Conservation (phyloP, 768 basidiomycete genomes). For the Mycena latifolia region DNA sequence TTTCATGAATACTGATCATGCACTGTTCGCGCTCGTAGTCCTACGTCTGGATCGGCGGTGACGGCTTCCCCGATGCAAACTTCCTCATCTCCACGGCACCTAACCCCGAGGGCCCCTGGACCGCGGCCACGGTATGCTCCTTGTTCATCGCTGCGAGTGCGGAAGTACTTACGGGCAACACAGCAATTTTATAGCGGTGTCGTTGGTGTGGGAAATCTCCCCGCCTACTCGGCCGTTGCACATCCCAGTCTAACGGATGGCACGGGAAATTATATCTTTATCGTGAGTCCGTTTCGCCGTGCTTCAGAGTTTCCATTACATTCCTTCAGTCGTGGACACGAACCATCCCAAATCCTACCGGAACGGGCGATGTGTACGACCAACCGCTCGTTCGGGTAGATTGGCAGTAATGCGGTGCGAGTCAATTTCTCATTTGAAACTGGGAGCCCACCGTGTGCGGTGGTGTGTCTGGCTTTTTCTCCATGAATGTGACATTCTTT, state of each 20-base stretch:
- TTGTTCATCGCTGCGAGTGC: no score
- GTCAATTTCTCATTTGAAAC: no score
- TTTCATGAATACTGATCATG: no score
- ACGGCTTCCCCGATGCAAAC: conserved; percentile 31
- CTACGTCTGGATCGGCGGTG: conserved; percentile 33
- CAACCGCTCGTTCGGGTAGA: conserved; percentile 32
- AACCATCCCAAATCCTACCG: conserved; percentile 9
- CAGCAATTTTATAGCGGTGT: conserved; percentile 28
- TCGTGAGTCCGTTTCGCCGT: conserved; percentile 19
- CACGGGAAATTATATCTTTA: conserved; percentile 34
- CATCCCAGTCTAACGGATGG: conserved; percentile 33
- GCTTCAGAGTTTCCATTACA: no score
- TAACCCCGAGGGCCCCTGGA: no score
- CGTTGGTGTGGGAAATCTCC: conserved; percentile 21
- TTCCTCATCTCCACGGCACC: no score
- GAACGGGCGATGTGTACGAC: conserved; percentile 22
- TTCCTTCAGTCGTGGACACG: conserved; percentile 26
- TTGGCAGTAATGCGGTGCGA: conserved; percentile 19
- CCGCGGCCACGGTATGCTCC: no score
- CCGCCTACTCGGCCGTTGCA: no score
- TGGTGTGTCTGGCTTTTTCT: no score
- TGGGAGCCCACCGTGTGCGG: no score
- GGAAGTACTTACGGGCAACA: no score
- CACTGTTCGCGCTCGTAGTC: not conserved
- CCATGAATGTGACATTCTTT: no score